phyloP scores from a whole-genome alignment of 345 rosid species.

The Gossypium ekmanianum region DNA sequence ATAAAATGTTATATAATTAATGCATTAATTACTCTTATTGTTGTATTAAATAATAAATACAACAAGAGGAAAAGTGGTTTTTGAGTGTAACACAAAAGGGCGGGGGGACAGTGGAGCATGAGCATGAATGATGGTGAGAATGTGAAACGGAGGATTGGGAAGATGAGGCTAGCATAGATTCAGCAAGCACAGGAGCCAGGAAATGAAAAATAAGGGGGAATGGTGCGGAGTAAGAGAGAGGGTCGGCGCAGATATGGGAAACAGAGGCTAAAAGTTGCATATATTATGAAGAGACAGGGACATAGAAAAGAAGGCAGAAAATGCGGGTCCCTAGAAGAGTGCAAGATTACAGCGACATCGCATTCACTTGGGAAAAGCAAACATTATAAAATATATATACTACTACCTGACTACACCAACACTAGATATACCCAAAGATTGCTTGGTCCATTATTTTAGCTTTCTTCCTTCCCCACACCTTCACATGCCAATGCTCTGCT shows the following conservation, averaged over 20 bases:
- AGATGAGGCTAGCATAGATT: not conserved
- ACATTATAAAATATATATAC: too few relatives aligned
- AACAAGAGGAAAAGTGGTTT: too few relatives aligned
- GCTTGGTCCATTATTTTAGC: too few relatives aligned
- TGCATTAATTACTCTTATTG: too few relatives aligned
- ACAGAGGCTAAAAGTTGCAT: not conserved
- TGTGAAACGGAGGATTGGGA: conserved; percentile 1
- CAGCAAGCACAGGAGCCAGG: not conserved
- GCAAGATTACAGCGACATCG: too few relatives aligned
- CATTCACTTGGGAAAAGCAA: too few relatives aligned
- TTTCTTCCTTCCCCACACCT: too few relatives aligned
- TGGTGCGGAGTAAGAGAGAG: not conserved
- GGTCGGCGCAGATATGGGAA: conserved; percentile 31
- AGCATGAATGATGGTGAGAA: conserved; percentile 12
- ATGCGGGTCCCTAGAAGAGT: conserved; percentile 14
- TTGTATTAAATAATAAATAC: too few relatives aligned
- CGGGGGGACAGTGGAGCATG: not conserved
- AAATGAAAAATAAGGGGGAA: not conserved
- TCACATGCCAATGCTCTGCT: too few relatives aligned
- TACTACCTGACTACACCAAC: too few relatives aligned
- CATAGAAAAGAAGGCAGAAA: not conserved
- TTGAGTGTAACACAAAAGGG: not conserved
- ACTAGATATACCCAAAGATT: too few relatives aligned
- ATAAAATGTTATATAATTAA: too few relatives aligned
- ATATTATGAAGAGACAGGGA: not conserved